A percentile compares a stretch with the other conserved stretches of the same genome.
These are phyloP conservation scores for Neurospora sp. DNA, from an alignment of 495 filamentous ascomycete species.

Conservation along the genomic window DNA sequence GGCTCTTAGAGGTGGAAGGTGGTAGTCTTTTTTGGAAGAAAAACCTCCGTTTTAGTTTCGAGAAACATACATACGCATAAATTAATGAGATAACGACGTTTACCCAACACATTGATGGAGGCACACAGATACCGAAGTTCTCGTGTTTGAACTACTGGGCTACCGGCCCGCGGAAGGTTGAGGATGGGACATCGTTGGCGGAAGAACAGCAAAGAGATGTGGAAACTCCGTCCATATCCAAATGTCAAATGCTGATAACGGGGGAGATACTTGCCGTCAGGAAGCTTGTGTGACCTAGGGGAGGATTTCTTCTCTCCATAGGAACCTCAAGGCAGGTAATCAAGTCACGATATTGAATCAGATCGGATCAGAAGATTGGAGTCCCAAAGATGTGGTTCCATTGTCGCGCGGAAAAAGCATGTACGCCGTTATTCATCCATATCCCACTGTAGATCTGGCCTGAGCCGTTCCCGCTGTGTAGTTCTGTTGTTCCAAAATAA, in stretches of 20 bases:
- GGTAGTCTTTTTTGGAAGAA: background rate
- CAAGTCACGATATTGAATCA: background rate
- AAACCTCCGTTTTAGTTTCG: background rate
- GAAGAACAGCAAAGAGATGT: background rate
- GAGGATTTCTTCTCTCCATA: background rate
- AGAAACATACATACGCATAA: background rate
- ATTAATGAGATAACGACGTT: background rate
- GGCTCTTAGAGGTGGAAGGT: constrained; percentile 69
- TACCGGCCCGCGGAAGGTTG: background rate
- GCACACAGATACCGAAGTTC: background rate
- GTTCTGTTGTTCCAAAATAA: background rate
- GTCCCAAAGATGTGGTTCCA: background rate
- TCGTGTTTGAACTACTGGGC: background rate
- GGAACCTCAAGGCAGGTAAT: background rate
- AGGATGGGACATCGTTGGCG: background rate
- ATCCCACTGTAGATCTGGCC: background rate
- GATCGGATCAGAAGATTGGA: background rate
- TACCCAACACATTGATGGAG: background rate
- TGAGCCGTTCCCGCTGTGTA: background rate
- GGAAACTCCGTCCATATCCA: background rate
- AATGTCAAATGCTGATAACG: background rate
- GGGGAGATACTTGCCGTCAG: background rate
- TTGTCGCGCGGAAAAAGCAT: background rate
- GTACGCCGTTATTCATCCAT: background rate
- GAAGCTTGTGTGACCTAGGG: background rate